Base-by-base conservation (phyloP, 345 rosid species). In the Aquilaria malaccensis region DNA sequence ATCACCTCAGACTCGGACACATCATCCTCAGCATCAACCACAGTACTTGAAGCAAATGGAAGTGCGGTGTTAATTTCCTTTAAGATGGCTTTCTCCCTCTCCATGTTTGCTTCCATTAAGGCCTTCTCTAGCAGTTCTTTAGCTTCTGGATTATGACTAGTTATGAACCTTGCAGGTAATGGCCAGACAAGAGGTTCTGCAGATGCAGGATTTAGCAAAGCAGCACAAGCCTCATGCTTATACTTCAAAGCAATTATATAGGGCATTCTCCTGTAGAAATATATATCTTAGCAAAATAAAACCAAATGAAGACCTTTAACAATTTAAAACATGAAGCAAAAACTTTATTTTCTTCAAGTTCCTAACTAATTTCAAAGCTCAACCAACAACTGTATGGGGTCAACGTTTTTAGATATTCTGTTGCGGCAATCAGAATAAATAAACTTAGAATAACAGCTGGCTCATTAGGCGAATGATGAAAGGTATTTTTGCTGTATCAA, bases 171-270 rank as follows among this genome's bases (percentile, higher is more conserved):
- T 49, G 88, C 77, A 9, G 97, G 96, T 0, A 94, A 86, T 43
- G 97, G 97, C 97, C 97, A 91, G 31, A 91, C 94, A 15, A 91
- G 88, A 58, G 91, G 97, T 69, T 86, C 97, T 33, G 96, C 88
- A 2, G 97, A 84, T 12, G 91, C 72, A 9, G 97, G 97, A 61
- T 91, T 84, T 37, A 91, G 74, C 67, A 91, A 70, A 4, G 79
- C 81, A 4, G 81, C 76, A 68, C 79, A 76, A 3, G 71, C 67
- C 70, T 81, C 68, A 64, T 73, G 72, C 53, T 71, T 79, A 69
- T 70, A 59, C 76, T 73, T 76, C 62, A 74, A 49, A 45, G 83
- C 78, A 73, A 79, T 75, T 2, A 46, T 10, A 57, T 70, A 71
- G 1, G 81, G 83, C 56, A 68, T 73, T 71, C 83, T 73, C 74